These are phyloP conservation scores for Melaleuca alternifolia DNA, from an alignment of 345 rosid genomes.

Conservation along the genomic window DNA sequence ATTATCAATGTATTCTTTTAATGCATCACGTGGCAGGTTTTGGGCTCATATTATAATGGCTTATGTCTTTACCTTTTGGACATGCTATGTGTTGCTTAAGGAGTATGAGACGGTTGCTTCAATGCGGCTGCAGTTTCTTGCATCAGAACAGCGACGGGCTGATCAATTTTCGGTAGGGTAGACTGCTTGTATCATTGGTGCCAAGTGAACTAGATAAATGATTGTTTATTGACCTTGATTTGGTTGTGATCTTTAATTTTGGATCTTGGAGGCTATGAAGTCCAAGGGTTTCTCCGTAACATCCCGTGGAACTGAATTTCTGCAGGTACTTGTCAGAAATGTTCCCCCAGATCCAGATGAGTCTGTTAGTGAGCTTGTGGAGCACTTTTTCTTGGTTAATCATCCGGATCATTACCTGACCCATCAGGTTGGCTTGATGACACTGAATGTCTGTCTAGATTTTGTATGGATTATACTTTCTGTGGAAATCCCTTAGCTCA, in stretches of 20 bases:
- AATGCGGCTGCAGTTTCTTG: slow-evolving; percentile 84
- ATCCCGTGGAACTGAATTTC: neutral
- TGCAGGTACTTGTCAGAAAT: slow-evolving; percentile 42
- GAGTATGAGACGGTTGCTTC: slow-evolving; percentile 77
- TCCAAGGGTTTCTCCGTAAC: neutral
- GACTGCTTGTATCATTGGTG: neutral
- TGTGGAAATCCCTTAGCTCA: neutral
- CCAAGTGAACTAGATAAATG: neutral
- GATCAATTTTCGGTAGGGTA: slow-evolving; percentile 77
- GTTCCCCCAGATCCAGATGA: slow-evolving; percentile 53
- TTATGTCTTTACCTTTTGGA: slow-evolving; percentile 84
- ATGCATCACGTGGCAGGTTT: slow-evolving; percentile 33
- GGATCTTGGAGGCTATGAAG: neutral
- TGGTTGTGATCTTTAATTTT: neutral
- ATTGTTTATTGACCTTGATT: neutral
- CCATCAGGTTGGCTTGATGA: slow-evolving; percentile 25
- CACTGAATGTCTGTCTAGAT: neutral
- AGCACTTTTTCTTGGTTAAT: slow-evolving; percentile 43
- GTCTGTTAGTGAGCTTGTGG: slow-evolving; percentile 39
- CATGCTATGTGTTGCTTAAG: slow-evolving; percentile 59
- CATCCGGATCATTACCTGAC: slow-evolving; percentile 36
- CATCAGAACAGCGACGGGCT: slow-evolving; percentile 72
- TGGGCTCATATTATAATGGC: slow-evolving; percentile 81
- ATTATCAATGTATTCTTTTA: neutral
- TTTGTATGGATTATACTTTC: neutral